Evolutionary conservation across 352 stramenopile genomes (phyloP).

Genomic region (Pythium inflatum): DNA sequence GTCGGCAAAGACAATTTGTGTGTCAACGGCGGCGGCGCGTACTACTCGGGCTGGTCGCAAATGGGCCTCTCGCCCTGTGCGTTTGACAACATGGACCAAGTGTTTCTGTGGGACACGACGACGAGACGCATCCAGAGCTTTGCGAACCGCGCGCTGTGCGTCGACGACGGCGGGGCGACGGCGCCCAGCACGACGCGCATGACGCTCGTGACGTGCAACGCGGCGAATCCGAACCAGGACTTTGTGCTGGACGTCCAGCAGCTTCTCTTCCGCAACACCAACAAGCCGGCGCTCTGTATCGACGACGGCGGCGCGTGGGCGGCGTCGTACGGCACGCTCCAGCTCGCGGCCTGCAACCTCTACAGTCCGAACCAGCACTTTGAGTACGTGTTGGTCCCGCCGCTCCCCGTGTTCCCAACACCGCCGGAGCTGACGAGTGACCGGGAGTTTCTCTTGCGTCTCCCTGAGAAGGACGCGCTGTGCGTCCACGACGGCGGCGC

Average conservation of each 20-base stretch:
- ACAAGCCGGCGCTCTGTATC: constrained; percentile 10
- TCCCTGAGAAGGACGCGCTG: constrained; percentile 32
- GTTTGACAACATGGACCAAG: constrained; percentile 8
- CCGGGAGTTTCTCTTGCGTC: constrained; percentile 1
- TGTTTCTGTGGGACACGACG: constrained; percentile 13
- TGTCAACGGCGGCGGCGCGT: constrained; percentile 34
- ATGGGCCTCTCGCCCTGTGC: constrained; percentile 13
- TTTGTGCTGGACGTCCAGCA: constrained; percentile 19
- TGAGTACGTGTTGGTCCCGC: background rate
- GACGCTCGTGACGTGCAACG: constrained; percentile 15
- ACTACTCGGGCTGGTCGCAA: background rate
- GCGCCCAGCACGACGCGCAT: constrained; percentile 17
- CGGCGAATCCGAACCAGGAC: constrained; percentile 39
- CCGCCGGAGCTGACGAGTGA: background rate
- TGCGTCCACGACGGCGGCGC: constrained; percentile 42
- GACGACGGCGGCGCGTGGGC: constrained; percentile 33
- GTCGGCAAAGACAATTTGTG: constrained; percentile 30
- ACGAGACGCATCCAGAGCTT: constrained; percentile 7
- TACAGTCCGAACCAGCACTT: constrained; percentile 18
- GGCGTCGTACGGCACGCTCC: background rate
- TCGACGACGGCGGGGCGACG: constrained; percentile 5
- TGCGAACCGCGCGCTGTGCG: constrained; percentile 1
- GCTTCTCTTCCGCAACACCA: background rate
- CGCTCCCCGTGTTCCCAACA: background rate
- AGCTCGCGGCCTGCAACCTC: background rate